Evolutionary conservation across 345 rosid species (phyloP).

Genomic region (Cochlearia excelsa): DNA sequence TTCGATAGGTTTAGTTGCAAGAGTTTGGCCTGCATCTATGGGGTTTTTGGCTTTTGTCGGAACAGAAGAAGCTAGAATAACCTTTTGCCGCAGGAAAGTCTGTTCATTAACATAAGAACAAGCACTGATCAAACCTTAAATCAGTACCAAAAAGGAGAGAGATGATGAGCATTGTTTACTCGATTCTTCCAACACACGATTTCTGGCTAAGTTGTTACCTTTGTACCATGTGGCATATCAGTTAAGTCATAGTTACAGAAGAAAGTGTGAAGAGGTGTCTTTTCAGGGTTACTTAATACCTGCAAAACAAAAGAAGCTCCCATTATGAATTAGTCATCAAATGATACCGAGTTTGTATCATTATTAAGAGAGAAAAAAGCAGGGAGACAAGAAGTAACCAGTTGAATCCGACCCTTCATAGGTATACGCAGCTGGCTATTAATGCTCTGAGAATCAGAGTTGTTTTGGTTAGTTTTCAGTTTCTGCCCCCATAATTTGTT

Average conservation of each 20-base stretch:
- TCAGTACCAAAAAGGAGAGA: too few species aligned
- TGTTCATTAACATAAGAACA: slow-evolving; percentile 16
- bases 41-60: slow-evolving; percentile 28
- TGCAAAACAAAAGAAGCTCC: slow-evolving; percentile 32
- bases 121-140: neutral
- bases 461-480: slow-evolving; percentile 43
- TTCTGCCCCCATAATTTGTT: slow-evolving; percentile 56
- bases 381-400: slow-evolving; percentile 47
- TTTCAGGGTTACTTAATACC: slow-evolving; percentile 98
- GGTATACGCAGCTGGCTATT: slow-evolving; percentile 71
- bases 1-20: slow-evolving; percentile 15
- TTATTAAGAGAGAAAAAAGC: neutral
- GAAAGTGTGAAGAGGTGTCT: slow-evolving; percentile 92
- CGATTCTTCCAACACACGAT: neutral
- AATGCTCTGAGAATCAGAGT: slow-evolving; percentile 59
- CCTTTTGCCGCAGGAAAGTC: slow-evolving; percentile 95
- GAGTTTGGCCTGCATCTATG: neutral
- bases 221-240: slow-evolving; percentile 83
- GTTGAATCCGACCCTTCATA: slow-evolving; percentile 92
- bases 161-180: neutral
- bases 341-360: neutral
- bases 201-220: slow-evolving; percentile 27
- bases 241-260: slow-evolving; percentile 93
- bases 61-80: slow-evolving; percentile 60
- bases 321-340: neutral